These are phyloP conservation scores for Eudorina sp. DNA, from an alignment of 139 green algal species.

Conservation along the genomic window DNA sequence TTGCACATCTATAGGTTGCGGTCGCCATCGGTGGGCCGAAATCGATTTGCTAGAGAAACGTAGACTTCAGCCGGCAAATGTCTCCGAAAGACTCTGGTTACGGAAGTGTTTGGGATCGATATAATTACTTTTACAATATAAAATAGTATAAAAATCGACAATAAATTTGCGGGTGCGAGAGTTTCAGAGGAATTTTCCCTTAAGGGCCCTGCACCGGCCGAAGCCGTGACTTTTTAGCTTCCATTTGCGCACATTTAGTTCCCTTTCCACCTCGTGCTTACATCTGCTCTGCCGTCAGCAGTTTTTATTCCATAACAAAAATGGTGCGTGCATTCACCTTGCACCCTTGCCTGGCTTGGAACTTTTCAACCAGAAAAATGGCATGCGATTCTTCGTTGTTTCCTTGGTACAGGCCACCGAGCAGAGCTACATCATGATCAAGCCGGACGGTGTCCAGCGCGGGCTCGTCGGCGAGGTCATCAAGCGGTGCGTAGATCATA, in stretches of 20 bases:
- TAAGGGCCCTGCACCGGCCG: too few species aligned
- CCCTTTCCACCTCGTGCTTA: too few species aligned
- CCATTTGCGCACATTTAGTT: too few species aligned
- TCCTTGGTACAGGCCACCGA: constrained; percentile 45
- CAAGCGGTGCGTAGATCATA: constrained; percentile 65
- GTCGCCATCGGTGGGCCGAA: neutral
- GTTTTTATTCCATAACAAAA: constrained; percentile 5
- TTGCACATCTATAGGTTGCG: neutral
- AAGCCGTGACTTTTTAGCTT: too few species aligned
- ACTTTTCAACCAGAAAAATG: neutral
- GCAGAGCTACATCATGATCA: constrained; percentile 79
- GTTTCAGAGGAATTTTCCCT: too few species aligned
- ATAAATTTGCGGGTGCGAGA: too few species aligned
- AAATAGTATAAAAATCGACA: too few species aligned
- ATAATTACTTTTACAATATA: too few species aligned
- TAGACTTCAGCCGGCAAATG: too few species aligned
- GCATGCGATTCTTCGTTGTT: neutral
- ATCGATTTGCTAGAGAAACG: neutral
- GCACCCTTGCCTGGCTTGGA: neutral
- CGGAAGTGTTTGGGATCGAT: too few species aligned
- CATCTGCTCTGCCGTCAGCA: neutral
- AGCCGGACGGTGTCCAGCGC: constrained; percentile 78
- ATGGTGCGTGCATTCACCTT: neutral
- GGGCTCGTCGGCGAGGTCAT: constrained; percentile 81
- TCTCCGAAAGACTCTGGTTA: too few species aligned